Evolutionary conservation across 2,329 filamentous ascomycete genomes (phyloP), one percentile per base, ranked within the genome.

Genomic region (Xylariaceae sp.): DNA sequence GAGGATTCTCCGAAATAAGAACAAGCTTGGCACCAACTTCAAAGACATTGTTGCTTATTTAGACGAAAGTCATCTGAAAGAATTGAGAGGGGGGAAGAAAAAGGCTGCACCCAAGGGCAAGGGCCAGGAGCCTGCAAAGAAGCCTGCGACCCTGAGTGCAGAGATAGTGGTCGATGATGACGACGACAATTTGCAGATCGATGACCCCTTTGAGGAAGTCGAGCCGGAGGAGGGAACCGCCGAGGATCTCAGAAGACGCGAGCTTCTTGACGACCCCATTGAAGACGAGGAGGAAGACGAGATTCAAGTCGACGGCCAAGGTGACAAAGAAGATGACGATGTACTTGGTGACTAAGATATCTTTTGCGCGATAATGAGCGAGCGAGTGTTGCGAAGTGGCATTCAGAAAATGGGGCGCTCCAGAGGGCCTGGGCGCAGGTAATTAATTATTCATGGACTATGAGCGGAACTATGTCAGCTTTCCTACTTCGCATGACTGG

Each of bases 41-140:
- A 88, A 85, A 60, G 89, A 93, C 57, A 82, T 96, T 6, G 72
- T 95, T 4, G 79, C 81, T 7, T 93, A 85, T 64, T 72, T 97
- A 4, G 90, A 95, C 58, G 80, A 85, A 46, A 73, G 76, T 39
- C 82, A 83, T 58, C 65, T 79, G 35, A 74, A 74, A 55, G 71
- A 73, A 41, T 53, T 67, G 46, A 64, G 66, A 42, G 61, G 64
- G 35, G 59, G 69, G 42, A 70, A 65, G 54, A 74, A 72, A 57
- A 70, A 65, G 59, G 53, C 66, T 10, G 65, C 67, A 29, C 65
- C 66, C 29, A 68, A 67, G 17, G 64, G 62, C 39, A 77, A 73
- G 59, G 69, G 63, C 43, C 73, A 69, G 58, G 60, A 67, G 52
- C 63, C 62, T 44, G 61, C 58, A 27, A 68, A 66, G 62, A 73